Evolutionary conservation across 306 rosid species (phyloP).

Genomic region (Betula pendula): DNA sequence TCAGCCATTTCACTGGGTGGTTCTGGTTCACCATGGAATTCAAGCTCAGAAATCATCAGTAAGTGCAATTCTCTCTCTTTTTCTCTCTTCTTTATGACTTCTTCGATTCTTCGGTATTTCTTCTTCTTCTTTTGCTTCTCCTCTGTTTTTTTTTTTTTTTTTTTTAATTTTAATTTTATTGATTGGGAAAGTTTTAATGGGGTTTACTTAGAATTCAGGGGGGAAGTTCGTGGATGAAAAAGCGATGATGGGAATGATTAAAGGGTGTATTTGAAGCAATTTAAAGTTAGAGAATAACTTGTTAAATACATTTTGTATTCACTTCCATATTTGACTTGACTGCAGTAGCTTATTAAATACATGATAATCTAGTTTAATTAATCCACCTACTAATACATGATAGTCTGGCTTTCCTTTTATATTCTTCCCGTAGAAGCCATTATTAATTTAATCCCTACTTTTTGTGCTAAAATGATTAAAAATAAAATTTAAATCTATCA

Average conservation of each 20-base stretch:
- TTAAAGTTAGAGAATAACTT: conserved; percentile 45
- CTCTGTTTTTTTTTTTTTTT: neutral
- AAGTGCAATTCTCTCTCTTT: conserved; percentile 35
- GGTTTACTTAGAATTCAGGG: conserved; percentile 9
- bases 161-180: too few relatives aligned
- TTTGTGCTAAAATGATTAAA: neutral
- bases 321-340: conserved; percentile 34
- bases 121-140: too few relatives aligned
- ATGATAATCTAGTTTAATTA: conserved; percentile 8
- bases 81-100: neutral
- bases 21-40: conserved; percentile 45
- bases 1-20: conserved; percentile 41
- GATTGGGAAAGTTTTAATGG: conserved; percentile 8
- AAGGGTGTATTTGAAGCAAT: conserved; percentile 44
- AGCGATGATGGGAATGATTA: conserved; percentile 40
- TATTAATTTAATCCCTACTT: too few relatives aligned
- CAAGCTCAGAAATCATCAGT: conserved; percentile 52
- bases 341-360: conserved; percentile 11
- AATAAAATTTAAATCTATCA: too few relatives aligned
- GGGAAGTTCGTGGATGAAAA: conserved; percentile 18
- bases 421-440: too few relatives aligned
- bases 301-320: conserved; percentile 31
- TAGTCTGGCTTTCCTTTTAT: too few relatives aligned
- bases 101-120: neutral
- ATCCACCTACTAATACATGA: neutral